Evolutionary conservation across 2,329 filamentous ascomycete species (phyloP).

Genomic region (Colletotrichum endophyticum): DNA sequence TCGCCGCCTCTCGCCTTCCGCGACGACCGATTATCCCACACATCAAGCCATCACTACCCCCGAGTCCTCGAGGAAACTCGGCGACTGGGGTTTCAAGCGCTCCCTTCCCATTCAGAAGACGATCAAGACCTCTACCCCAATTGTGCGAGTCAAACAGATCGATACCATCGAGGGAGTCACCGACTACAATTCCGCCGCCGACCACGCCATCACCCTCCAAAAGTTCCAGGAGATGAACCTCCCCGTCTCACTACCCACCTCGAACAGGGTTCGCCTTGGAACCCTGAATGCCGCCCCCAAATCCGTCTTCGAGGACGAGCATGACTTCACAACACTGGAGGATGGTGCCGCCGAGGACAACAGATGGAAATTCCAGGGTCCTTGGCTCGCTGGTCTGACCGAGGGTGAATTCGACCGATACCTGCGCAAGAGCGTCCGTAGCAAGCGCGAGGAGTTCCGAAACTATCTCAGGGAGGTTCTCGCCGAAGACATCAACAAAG

Average conservation of each 20-base stretch:
- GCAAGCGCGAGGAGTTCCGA: conserved; percentile 59
- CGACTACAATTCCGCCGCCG: conserved; percentile 82
- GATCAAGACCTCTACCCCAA: conserved; percentile 72
- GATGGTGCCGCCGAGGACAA: conserved; percentile 34
- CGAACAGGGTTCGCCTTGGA: conserved; percentile 9
- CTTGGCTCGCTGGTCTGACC: conserved; percentile 68
- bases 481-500: conserved; percentile 48
- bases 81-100: conserved; percentile 94
- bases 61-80: conserved; percentile 71
- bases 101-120: conserved; percentile 80
- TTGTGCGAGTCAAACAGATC: conserved; percentile 77
- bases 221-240: conserved; percentile 88
- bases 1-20: conserved; percentile 64
- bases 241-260: conserved; percentile 63
- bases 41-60: conserved; percentile 84
- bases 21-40: conserved; percentile 80
- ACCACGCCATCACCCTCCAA: conserved; percentile 79
- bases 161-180: conserved; percentile 90
- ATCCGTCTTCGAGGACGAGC: conserved; percentile 65
- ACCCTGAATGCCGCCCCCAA: conserved; percentile 30
- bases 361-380: conserved; percentile 71
- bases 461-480: conserved; percentile 54
- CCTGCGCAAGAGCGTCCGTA: conserved; percentile 57
- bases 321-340: conserved; percentile 55
- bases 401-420: conserved; percentile 66